These are phyloP conservation scores for Ambrosia trifida DNA, from an alignment of 129 eudicot species.

Conservation along the genomic window DNA sequence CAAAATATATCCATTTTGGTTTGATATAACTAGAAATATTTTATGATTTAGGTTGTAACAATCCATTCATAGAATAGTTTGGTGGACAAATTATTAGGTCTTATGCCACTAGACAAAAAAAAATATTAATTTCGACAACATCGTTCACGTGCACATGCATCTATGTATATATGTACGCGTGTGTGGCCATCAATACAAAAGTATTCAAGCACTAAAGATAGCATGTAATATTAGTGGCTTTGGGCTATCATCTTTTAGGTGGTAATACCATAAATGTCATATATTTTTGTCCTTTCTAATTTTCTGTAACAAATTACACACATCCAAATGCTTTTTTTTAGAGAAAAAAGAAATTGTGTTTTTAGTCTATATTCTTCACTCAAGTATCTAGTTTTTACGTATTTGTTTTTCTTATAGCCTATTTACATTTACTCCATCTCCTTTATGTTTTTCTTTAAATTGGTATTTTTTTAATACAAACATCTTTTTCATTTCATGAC, in stretches of 20 bases:
- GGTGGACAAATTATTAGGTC: neutral
- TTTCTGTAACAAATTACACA: too few species aligned
- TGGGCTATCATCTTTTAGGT: neutral
- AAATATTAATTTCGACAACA: neutral
- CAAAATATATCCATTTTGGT: neutral
- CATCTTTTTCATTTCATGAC: too few species aligned
- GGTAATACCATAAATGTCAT: too few species aligned
- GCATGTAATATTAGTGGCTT: neutral
- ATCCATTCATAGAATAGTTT: neutral
- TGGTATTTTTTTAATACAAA: too few species aligned
- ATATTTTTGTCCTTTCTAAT: too few species aligned
- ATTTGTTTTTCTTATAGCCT: too few species aligned
- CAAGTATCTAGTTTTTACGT: too few species aligned
- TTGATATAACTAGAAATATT: neutral
- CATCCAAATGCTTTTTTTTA: too few species aligned
- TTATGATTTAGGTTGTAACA: neutral
- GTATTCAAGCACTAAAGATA: neutral
- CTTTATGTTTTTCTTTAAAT: too few species aligned
- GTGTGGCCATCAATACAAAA: conserved; percentile 2
- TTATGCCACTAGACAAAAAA: neutral
- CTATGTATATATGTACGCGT: neutral
- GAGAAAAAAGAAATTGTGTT: too few species aligned
- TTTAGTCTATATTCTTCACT: too few species aligned
- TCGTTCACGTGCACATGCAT: conserved; percentile 4
- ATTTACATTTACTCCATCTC: too few species aligned